Percentiles rank a stretch among this genome's conserved stretches.
Evolutionary conservation across 805 yeast species (phyloP).

Genomic region (Clavispora phyllophila): DNA sequence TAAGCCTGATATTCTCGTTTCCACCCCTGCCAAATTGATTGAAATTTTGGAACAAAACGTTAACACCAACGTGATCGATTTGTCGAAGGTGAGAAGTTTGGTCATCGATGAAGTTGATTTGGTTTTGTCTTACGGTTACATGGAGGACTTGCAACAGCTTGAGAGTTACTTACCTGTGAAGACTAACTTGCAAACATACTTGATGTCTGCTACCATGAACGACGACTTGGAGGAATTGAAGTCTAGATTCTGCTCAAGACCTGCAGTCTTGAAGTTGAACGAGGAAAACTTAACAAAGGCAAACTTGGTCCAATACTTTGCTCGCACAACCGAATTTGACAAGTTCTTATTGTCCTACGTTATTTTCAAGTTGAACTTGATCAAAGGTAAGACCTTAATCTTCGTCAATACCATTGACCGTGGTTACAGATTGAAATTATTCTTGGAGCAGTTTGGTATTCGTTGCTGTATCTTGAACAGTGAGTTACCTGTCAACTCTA

Average conservation of each 20-base stretch:
- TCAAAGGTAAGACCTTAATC: slow-evolving; percentile 84
- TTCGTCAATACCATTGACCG: slow-evolving; percentile 94
- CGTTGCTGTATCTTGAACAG: slow-evolving; percentile 83
- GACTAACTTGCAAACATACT: slow-evolving; percentile 76
- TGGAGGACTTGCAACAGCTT: slow-evolving; percentile 72
- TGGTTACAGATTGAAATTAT: slow-evolving; percentile 86
- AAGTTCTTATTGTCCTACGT: slow-evolving; percentile 88
- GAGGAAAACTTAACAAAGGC: slow-evolving; percentile 49
- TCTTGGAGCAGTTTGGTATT: slow-evolving; percentile 91
- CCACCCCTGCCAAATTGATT: slow-evolving; percentile 82
- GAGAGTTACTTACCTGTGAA: slow-evolving; percentile 62
- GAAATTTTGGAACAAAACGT: slow-evolving; percentile 41
- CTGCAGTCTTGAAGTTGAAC: slow-evolving; percentile 75
- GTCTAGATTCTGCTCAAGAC: slow-evolving; percentile 70
- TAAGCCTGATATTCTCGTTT: slow-evolving; percentile 73
- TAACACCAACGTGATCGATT: slow-evolving; percentile 41
- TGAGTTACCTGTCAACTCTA: slow-evolving; percentile 87
- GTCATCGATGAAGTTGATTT: slow-evolving; percentile 96
- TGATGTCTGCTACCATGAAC: slow-evolving; percentile 94
- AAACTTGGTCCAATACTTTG: slow-evolving; percentile 78
- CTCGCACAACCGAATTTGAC: slow-evolving; percentile 82
- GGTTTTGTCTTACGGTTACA: slow-evolving; percentile 83
- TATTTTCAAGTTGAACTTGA: slow-evolving; percentile 78
- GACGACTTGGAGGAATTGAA: slow-evolving; percentile 81
- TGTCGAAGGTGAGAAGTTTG: slow-evolving; percentile 57